Conservation (phyloP, 495 filamentous ascomycete genomes). For the Daldinia caldariorum region DNA sequence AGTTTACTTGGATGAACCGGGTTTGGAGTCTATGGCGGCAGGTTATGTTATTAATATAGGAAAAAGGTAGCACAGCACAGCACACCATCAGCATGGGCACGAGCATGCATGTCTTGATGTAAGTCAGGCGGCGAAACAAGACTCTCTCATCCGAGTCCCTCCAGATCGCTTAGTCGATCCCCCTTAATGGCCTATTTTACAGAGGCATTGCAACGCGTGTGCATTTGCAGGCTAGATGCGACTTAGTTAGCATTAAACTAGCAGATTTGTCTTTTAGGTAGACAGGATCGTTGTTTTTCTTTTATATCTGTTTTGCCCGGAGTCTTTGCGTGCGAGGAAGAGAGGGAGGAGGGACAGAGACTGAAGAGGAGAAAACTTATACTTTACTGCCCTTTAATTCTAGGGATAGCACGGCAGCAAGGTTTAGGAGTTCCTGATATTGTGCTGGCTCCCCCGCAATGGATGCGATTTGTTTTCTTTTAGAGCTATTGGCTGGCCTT, state of each 20-base stretch:
- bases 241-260: background rate
- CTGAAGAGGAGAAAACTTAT: background rate
- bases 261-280: background rate
- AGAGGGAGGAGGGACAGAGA: no score
- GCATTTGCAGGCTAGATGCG: background rate
- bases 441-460: background rate
- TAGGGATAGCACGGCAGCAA: background rate
- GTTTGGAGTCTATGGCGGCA: background rate
- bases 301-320: background rate
- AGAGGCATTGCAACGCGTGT: background rate
- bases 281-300: background rate
- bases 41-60: constrained; percentile 30
- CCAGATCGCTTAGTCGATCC: background rate
- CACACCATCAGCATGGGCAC: no score
- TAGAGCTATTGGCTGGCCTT: background rate
- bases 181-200: constrained; percentile 1
- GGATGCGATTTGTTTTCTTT: constrained; percentile 3
- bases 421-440: constrained; percentile 5
- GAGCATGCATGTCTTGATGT: constrained; percentile 2
- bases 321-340: background rate
- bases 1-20: background rate
- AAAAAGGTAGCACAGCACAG: constrained; percentile 8
- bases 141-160: background rate
- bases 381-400: background rate
- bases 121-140: background rate